These are phyloP conservation scores for Paxillus involutus DNA, from an alignment of 768 basidiomycete species.

Conservation along the genomic window DNA sequence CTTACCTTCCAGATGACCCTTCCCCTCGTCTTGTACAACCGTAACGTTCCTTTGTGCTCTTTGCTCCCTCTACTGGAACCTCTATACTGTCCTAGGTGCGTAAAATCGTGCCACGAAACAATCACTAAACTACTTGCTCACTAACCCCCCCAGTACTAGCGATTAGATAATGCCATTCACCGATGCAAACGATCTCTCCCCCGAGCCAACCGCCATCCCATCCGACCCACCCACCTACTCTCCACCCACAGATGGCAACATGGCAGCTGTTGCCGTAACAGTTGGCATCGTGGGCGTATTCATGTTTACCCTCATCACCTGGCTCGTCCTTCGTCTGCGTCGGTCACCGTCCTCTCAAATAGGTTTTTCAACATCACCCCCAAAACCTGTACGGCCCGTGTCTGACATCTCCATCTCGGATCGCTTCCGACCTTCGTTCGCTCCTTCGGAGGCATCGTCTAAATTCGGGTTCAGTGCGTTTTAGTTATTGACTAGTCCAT, in stretches of 20 bases:
- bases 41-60: neutral
- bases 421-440: slow-evolving; percentile 19
- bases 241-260: slow-evolving; percentile 9
- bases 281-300: slow-evolving; percentile 25
- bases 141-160: neutral
- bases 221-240: slow-evolving; percentile 15
- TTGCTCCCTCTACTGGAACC: neutral
- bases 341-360: neutral
- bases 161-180: slow-evolving; percentile 10
- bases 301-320: slow-evolving; percentile 23
- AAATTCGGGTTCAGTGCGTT: slow-evolving; percentile 29
- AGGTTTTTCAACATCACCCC: neutral
- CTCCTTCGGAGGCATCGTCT: slow-evolving; percentile 25
- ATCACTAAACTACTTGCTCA: neutral
- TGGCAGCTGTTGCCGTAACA: slow-evolving; percentile 26
- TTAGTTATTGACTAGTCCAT: neutral
- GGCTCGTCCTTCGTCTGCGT: slow-evolving; percentile 27
- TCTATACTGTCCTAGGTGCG: neutral
- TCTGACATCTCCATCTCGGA: slow-evolving; percentile 12
- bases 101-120: neutral
- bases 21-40: neutral
- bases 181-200: slow-evolving; percentile 1
- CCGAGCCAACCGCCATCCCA: slow-evolving; percentile 1
- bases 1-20: slow-evolving; percentile 1
- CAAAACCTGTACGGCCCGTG: neutral